Evolutionary conservation across 202 grass and related monocot species (phyloP), one percentile per base, ranked within the genome.

Genomic region (Elaeis oleifera): DNA sequence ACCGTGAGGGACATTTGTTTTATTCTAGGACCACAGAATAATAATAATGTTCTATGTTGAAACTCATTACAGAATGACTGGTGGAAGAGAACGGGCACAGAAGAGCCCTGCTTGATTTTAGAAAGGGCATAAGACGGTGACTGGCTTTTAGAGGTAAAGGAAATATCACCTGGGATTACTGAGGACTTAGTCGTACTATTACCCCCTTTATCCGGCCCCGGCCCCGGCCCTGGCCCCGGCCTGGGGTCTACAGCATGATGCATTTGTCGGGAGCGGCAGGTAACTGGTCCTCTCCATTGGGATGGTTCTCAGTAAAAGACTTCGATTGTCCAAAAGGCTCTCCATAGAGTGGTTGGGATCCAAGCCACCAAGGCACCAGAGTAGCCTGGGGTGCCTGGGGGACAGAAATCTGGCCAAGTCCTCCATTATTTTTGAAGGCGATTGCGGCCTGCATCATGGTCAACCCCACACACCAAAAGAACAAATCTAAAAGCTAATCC

Each of bases 301-400:
- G 1, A 49, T 83, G 69, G 31, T 82, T 72, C 22, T 58, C 78
- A 50, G 77, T 64, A 50, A 67, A 67, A 65, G 84, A 61, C 64
- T 65, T 75, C n/a, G 59, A 67, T 31, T 81, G 71, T 23, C 49
- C 86, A 58, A 74, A 23, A 27, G 71, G 56, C 19, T 85, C 90
- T 2, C 71, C 78, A 69, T 77, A 88, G 25, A 90, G 63, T 69
- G 78, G 20, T 64, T 88, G 90, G 29, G 81, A 50, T 58, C 78
- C 84, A 44, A 89, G 51, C 90, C 86, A 88, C 87, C 90, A 90
- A 53, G 81, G 84, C 61, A 76, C 24, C 19, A 80, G 59, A 51
- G 63, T 68, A 74, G 83, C 80, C 54, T 66, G 56, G 59, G 66
- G 53, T 32, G 22, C 61, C 69, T 25, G 49, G 32, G 1, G 5